Percentiles rank a stretch among this genome's conserved stretches.
phyloP scores from a whole-genome alignment of 1,139 yeast species.

The Candida smagusa region DNA sequence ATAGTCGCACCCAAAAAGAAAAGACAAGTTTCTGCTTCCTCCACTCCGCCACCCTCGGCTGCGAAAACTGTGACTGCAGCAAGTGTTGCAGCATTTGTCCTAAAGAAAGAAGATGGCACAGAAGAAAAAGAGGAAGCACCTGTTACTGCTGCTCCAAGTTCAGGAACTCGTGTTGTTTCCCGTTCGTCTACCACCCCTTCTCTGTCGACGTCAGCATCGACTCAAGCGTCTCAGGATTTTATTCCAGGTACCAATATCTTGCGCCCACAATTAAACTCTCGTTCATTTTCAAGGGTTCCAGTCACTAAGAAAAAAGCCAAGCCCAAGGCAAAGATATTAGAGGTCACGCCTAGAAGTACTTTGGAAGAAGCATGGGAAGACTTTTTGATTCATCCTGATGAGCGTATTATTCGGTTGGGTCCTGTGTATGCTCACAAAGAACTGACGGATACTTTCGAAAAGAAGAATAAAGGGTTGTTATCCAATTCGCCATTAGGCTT shows the following conservation, averaged over 20 bases:
- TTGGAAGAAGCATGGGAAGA: conserved; percentile 69
- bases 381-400: conserved; percentile 59
- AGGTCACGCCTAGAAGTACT: conserved; percentile 54
- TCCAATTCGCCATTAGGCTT: conserved; percentile 60
- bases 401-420: conserved; percentile 69
- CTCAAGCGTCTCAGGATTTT: conserved; percentile 25
- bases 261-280: conserved; percentile 47
- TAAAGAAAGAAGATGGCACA: conserved; percentile 20
- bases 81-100: conserved; percentile 45
- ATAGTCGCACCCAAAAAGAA: conserved; percentile 1
- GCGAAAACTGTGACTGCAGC: conserved; percentile 31
- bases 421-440: conserved; percentile 37
- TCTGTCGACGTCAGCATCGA: background rate
- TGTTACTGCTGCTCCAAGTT: conserved; percentile 5
- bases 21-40: background rate
- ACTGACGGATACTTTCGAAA: conserved; percentile 51
- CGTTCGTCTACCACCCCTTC: conserved; percentile 6
- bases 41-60: background rate
- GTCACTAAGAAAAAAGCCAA: conserved; percentile 15
- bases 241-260: conserved; percentile 60
- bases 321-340: conserved; percentile 24
- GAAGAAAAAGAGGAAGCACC: conserved; percentile 16
- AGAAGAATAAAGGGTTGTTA: conserved; percentile 52
- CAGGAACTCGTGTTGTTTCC: conserved; percentile 2
- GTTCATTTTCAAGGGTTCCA: conserved; percentile 29